Conservation (phyloP, 768 basidiomycete species). For the Cyclocybe cylindracea region DNA sequence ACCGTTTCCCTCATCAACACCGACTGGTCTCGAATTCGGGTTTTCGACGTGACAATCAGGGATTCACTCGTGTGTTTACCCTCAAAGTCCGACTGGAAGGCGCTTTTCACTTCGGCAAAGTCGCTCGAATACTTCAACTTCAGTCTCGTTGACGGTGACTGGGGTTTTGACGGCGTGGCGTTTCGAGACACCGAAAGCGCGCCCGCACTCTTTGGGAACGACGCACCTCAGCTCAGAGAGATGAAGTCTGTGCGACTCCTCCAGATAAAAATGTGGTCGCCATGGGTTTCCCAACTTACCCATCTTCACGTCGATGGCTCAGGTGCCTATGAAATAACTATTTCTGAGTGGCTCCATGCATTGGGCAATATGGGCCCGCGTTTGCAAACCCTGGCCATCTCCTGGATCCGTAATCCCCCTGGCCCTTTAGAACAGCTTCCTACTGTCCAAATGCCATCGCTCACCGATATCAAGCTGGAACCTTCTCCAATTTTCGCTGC, state of each 20-base stretch:
- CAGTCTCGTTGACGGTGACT: background rate
- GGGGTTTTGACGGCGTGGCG: background rate
- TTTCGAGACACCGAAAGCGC: background rate
- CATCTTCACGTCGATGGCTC: background rate
- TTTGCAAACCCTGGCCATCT: too few relatives aligned
- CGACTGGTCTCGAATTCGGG: background rate
- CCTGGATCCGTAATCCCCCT: too few relatives aligned
- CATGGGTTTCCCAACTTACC: constrained; percentile 2
- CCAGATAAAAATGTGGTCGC: background rate
- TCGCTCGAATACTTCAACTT: constrained; percentile 5
- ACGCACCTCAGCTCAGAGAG: constrained; percentile 1
- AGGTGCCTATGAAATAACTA: background rate
- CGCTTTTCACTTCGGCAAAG: background rate
- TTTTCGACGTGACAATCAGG: background rate
- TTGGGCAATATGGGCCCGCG: background rate
- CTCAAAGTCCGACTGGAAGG: background rate
- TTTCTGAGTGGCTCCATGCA: background rate
- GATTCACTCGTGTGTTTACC: background rate
- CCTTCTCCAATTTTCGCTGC: too few relatives aligned
- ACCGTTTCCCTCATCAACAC: too few relatives aligned
- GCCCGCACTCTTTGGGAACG: background rate
- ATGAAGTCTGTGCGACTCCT: constrained; percentile 1
- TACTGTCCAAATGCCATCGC: too few relatives aligned
- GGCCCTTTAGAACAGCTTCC: too few relatives aligned
- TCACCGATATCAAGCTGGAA: too few relatives aligned